These are phyloP conservation scores for Monosporascus sp. DNA, from an alignment of 2,329 filamentous ascomycete genomes.

Conservation along the genomic window DNA sequence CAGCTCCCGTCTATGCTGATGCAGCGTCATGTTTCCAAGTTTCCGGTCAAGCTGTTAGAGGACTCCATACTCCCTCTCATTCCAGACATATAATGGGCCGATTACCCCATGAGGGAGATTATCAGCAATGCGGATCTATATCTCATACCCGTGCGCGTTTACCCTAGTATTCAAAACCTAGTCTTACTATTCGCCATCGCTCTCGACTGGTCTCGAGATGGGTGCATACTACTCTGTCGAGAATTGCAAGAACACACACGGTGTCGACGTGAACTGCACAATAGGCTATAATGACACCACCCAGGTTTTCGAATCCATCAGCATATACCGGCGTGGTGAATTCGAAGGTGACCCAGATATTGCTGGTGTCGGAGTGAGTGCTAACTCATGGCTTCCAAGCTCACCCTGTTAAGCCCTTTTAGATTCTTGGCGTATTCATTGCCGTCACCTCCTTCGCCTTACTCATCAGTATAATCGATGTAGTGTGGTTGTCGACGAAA, in stretches of 20 bases:
- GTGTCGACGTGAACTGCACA: slow-evolving; percentile 7
- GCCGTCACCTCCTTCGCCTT: slow-evolving; percentile 18
- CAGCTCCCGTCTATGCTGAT: too few species aligned
- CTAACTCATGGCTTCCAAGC: not conserved
- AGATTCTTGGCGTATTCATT: slow-evolving; percentile 20
- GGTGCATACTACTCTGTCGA: slow-evolving; percentile 16
- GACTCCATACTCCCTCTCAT: too few species aligned
- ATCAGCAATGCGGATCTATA: too few species aligned
- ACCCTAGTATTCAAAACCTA: not conserved
- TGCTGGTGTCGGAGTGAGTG: slow-evolving; percentile 18
- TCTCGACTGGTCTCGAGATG: too few species aligned
- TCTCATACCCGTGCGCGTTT: too few species aligned
- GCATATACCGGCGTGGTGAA: slow-evolving; percentile 28
- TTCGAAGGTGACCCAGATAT: slow-evolving; percentile 19
- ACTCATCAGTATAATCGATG: slow-evolving; percentile 7
- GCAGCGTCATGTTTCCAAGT: too few species aligned
- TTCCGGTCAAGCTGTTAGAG: too few species aligned
- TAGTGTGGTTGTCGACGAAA: slow-evolving; percentile 8
- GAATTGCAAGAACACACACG: slow-evolving; percentile 5
- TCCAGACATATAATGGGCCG: too few species aligned
- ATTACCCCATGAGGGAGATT: too few species aligned
- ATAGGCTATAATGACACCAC: slow-evolving; percentile 2
- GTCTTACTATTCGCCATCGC: not conserved
- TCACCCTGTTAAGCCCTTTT: not conserved
- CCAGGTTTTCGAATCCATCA: slow-evolving; percentile 7